Evolutionary conservation across 305 asterid species (phyloP).

Genomic region (Ruellia speciosa): DNA sequence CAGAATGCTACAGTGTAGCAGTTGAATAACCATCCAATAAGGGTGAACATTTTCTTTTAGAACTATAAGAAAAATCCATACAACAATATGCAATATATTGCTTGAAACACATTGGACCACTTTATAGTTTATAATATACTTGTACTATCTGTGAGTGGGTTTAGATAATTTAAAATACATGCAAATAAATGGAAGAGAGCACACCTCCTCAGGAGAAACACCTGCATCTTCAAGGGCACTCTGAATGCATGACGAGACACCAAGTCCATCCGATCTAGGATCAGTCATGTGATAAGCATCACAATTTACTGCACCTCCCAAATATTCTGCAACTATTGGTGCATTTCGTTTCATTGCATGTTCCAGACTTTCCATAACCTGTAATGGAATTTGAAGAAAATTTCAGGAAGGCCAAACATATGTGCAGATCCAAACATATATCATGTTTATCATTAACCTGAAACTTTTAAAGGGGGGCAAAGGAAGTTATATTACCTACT

Average conservation of each 20-base stretch:
- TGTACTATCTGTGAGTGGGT: not conserved
- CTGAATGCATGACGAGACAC: constrained; percentile 81
- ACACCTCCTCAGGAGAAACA: constrained; percentile 74
- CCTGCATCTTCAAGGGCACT: constrained; percentile 69
- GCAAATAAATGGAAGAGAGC: constrained; percentile 14
- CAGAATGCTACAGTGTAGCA: not conserved
- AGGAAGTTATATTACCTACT: not conserved
- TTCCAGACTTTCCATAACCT: constrained; percentile 96
- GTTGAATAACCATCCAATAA: not conserved
- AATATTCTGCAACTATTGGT: constrained; percentile 83
- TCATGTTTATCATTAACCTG: not conserved
- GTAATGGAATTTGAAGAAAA: constrained; percentile 16
- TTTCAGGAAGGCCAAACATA: constrained; percentile 9
- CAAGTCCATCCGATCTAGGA: constrained; percentile 95
- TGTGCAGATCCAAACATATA: constrained; percentile 1
- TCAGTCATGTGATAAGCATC: constrained; percentile 98
- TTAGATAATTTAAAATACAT: constrained; percentile 3
- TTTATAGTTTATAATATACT: not conserved
- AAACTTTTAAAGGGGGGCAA: too few species aligned
- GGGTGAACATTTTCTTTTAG: too few species aligned
- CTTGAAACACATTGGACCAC: not conserved
- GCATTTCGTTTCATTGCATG: constrained; percentile 92
- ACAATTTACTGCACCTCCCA: constrained; percentile 92
- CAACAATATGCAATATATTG: not conserved
- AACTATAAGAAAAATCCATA: not conserved